Percentiles rank a stretch among this genome's conserved stretches.
Conservation (phyloP, 352 stramenopile genomes). For the Phytophthora constricta region DNA sequence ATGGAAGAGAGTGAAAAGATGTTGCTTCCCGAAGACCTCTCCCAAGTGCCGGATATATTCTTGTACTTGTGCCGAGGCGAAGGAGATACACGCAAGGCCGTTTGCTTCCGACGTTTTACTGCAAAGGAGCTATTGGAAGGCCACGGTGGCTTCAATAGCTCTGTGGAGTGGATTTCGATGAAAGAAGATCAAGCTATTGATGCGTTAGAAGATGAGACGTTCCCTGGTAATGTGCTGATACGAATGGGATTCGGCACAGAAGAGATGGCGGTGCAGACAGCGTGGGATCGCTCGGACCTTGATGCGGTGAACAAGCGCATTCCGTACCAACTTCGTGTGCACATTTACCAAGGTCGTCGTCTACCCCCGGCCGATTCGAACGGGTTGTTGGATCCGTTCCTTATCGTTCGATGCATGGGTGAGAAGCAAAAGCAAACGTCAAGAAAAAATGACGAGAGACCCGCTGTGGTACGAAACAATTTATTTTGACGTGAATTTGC, state of each 20-base stretch:
- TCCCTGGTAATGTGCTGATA: slow-evolving; percentile 86
- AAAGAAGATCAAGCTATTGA: slow-evolving; percentile 86
- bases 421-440: slow-evolving; percentile 78
- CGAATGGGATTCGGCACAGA: slow-evolving; percentile 78
- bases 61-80: slow-evolving; percentile 85
- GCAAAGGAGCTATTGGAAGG: slow-evolving; percentile 76
- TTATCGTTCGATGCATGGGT: slow-evolving; percentile 82
- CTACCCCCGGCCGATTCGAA: slow-evolving; percentile 87
- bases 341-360: slow-evolving; percentile 84
- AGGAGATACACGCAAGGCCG: slow-evolving; percentile 56
- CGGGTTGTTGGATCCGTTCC: slow-evolving; percentile 83
- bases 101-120: slow-evolving; percentile 85
- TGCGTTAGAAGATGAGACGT: slow-evolving; percentile 74
- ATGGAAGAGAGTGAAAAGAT: slow-evolving; percentile 82
- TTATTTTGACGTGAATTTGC: slow-evolving; percentile 87
- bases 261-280: slow-evolving; percentile 63
- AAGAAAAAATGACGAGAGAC: slow-evolving; percentile 81
- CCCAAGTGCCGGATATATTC: slow-evolving; percentile 89
- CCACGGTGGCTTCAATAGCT: slow-evolving; percentile 54
- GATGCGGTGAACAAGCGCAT: slow-evolving; percentile 78
- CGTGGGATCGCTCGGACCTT: slow-evolving; percentile 60
- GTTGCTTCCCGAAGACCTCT: slow-evolving; percentile 68
- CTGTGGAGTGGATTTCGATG: slow-evolving; percentile 79
- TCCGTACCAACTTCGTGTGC: slow-evolving; percentile 84
- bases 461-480: slow-evolving; percentile 90